Evolutionary conservation across 768 basidiomycete genomes (phyloP).

Genomic region (Ramaria rubella): DNA sequence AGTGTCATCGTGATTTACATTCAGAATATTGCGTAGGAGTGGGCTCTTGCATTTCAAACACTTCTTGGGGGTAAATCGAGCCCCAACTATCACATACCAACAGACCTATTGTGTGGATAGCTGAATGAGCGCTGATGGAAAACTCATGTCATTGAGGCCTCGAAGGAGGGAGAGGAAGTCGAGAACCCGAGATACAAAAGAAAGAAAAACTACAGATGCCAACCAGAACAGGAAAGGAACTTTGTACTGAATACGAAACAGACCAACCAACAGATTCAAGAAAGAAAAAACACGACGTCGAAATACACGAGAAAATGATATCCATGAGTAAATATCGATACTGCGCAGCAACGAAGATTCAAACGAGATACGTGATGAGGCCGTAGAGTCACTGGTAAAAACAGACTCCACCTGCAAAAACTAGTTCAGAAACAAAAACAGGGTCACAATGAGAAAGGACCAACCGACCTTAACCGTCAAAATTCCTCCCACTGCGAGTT

Average conservation of each 20-base stretch:
- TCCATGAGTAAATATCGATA: background rate
- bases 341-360: background rate
- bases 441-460: too few relatives aligned
- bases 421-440: too few relatives aligned
- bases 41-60: too few relatives aligned
- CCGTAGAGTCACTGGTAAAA: background rate
- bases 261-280: background rate
- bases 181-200: background rate
- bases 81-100: too few relatives aligned
- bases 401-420: background rate
- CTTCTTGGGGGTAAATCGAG: too few relatives aligned
- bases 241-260: background rate
- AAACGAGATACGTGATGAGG: background rate
- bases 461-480: conserved; percentile 40
- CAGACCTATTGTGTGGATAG: too few relatives aligned
- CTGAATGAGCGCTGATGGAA: too few relatives aligned
- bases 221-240: background rate
- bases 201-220: background rate
- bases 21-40: too few relatives aligned
- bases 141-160: too few relatives aligned
- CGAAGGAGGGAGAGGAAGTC: background rate
- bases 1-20: background rate
- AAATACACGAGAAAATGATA: background rate
- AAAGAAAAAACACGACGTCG: background rate
- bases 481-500: conserved; percentile 80